These are phyloP conservation scores for Pythium biforme DNA, from an alignment of 352 stramenopile genomes.

Conservation along the genomic window DNA sequence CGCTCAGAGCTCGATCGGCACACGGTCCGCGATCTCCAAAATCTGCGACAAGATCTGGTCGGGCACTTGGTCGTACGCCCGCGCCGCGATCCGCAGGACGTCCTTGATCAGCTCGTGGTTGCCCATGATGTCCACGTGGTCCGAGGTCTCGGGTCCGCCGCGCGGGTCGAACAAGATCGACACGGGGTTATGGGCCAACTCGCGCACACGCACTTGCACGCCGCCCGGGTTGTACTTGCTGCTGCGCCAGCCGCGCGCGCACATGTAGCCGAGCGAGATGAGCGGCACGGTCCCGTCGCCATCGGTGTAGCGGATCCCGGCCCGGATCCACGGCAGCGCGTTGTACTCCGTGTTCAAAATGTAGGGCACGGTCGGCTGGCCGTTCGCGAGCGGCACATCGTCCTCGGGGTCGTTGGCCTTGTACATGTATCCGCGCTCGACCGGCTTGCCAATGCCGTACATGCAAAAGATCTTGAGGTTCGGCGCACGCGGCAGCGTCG, in stretches of 20 bases:
- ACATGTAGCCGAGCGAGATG: slow-evolving; percentile 94
- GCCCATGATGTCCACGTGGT: slow-evolving; percentile 96
- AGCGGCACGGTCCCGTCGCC: slow-evolving; percentile 93
- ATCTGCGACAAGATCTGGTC: slow-evolving; percentile 74
- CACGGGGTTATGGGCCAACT: slow-evolving; percentile 74
- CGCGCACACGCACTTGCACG: slow-evolving; percentile 85
- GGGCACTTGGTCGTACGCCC: slow-evolving; percentile 70
- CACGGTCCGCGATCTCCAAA: slow-evolving; percentile 54
- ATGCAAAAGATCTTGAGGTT: slow-evolving; percentile 94
- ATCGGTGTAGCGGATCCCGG: slow-evolving; percentile 85
- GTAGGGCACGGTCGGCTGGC: slow-evolving; percentile 54
- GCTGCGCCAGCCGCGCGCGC: slow-evolving; percentile 80
- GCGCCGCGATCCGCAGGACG: slow-evolving; percentile 53
- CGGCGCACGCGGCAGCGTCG: slow-evolving; percentile 86
- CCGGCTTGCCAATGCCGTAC: slow-evolving; percentile 91
- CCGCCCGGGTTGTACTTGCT: slow-evolving; percentile 83
- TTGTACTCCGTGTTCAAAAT: slow-evolving; percentile 60
- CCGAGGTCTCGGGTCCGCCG: slow-evolving; percentile 70
- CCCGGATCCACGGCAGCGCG: slow-evolving; percentile 69
- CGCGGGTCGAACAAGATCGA: slow-evolving; percentile 73
- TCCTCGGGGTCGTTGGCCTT: slow-evolving; percentile 41
- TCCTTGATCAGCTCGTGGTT: slow-evolving; percentile 90
- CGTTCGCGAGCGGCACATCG: slow-evolving; percentile 34
- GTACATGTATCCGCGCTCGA: slow-evolving; percentile 85
- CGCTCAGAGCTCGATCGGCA: slow-evolving; percentile 32